Base-by-base conservation (phyloP, 2,329 filamentous ascomycete species). In the Didymella sp. region DNA sequence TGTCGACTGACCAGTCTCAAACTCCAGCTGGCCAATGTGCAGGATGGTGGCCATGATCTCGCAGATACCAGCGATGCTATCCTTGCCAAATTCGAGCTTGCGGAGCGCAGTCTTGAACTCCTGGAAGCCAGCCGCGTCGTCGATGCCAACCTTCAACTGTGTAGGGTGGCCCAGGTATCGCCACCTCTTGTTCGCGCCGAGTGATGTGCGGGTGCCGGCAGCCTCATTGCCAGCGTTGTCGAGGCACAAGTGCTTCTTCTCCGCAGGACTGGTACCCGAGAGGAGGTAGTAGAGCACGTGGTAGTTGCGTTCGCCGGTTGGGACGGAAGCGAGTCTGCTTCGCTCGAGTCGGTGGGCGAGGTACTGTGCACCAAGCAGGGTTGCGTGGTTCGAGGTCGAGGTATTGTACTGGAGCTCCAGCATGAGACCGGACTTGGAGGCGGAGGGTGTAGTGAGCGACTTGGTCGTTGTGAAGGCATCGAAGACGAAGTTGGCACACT, bases 351-450 rank as follows among this genome's bases (percentile, higher is more conserved):
- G 87, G 76, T 99, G 95, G 68, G 98, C 93, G 41, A 99, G 83
- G 15, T 99, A 83, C 78, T 99, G 98, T 67, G 92, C 94, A 78
- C 95, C 95, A 63, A 99, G 91, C 25, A 99, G 83, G 2, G 92
- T 87, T 1, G 95, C 95, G 70, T 90, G 92, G 24, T 90, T 88
- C 0, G 89, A 89, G 0, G 92, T 89, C 0, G 91, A 87, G 1
- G 91, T 96, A 75, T 99, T 94, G 74, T 99, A 99, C 77, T 99
- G 95, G 38, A 99, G 83, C 76, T 99, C 95, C 75, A 95, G 95
- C 74, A 96, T 96, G 15, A 99, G 84, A 61, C 95, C 95, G 11
- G 95, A 90, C 77, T 98, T 98, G 47, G 94, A 98, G 25, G 95
- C 95, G 2, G 92, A 96, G 1, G 93, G 93, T 0, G 94, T 98